Percentiles rank a stretch among this genome's conserved stretches.
Evolutionary conservation across 208 protist species (phyloP).

Genomic region (Trypanosoma mega): DNA sequence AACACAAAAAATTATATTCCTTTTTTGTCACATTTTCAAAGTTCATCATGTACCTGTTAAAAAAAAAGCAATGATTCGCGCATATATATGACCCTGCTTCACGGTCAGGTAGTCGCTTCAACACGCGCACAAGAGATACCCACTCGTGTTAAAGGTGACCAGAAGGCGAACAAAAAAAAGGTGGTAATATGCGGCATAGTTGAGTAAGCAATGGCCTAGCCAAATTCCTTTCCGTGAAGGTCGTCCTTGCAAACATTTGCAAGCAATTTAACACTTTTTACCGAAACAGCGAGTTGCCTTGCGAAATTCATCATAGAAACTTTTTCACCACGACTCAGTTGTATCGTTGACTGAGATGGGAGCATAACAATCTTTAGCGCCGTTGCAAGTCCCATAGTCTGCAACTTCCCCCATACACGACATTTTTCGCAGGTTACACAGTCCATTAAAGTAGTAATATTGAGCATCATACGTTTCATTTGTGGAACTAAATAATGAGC

Average conservation of each 20-base stretch:
- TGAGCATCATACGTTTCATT: slow-evolving; percentile 78
- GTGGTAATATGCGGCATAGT: no score
- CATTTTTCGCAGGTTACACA: slow-evolving; percentile 94
- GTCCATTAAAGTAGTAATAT: slow-evolving; percentile 88
- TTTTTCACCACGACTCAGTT: slow-evolving; percentile 65
- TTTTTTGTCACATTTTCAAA: no score
- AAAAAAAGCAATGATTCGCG: no score
- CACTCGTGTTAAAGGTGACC: neutral
- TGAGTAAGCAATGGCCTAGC: no score
- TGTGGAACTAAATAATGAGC: slow-evolving; percentile 49
- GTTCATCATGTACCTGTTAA: no score
- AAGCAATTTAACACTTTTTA: slow-evolving; percentile 43
- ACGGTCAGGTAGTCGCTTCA: no score
- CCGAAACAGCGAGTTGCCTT: slow-evolving; percentile 77
- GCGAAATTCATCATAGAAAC: slow-evolving; percentile 84
- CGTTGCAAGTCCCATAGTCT: slow-evolving; percentile 80
- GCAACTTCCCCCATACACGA: slow-evolving; percentile 89
- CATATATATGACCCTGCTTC: no score
- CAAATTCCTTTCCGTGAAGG: neutral
- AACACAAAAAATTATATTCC: no score
- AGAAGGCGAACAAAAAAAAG: slow-evolving; percentile 2
- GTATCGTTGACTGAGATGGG: slow-evolving; percentile 10
- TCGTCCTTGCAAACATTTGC: slow-evolving; percentile 19
- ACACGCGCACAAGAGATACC: no score
- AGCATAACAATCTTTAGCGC: slow-evolving; percentile 81